A percentile compares a stretch with the other conserved stretches of the same genome.
Conservation (phyloP, 768 basidiomycete species). For the Collybia mongolica region DNA sequence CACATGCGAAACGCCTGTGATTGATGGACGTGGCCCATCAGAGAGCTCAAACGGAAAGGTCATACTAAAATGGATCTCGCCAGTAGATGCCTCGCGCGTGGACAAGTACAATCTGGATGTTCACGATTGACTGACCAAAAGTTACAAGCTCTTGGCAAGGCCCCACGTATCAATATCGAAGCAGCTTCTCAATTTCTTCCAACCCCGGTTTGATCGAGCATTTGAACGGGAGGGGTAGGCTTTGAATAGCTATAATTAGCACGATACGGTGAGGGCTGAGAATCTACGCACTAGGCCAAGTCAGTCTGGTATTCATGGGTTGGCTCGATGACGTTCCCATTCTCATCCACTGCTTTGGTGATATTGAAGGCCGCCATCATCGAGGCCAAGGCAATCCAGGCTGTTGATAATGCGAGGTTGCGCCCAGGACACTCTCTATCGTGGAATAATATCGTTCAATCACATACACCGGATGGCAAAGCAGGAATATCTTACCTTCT, state of each 20-base stretch:
- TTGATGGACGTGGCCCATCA: no score
- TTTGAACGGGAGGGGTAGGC: conserved; percentile 7
- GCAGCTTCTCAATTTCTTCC: no score
- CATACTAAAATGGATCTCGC: no score
- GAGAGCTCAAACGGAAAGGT: no score
- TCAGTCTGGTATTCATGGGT: conserved; percentile 3
- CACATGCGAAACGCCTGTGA: no score
- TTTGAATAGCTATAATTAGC: neutral
- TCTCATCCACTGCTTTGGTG: conserved; percentile 14
- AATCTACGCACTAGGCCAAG: neutral
- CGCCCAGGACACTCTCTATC: conserved; percentile 35
- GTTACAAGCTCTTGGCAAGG: no score
- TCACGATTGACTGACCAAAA: no score
- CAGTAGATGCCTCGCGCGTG: no score
- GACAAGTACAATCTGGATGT: no score
- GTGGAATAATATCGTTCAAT: neutral
- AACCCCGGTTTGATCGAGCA: conserved; percentile 8
- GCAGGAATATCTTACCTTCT: conserved; percentile 14
- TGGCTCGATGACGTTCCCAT: conserved; percentile 15
- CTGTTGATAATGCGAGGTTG: conserved; percentile 26
- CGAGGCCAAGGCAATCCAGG: conserved; percentile 28
- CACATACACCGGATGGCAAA: neutral
- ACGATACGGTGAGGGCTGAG: neutral
- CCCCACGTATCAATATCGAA: no score
- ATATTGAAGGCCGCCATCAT: conserved; percentile 30